Conservation (phyloP, 2,329 filamentous ascomycete species). For the Trichothecium roseum region DNA sequence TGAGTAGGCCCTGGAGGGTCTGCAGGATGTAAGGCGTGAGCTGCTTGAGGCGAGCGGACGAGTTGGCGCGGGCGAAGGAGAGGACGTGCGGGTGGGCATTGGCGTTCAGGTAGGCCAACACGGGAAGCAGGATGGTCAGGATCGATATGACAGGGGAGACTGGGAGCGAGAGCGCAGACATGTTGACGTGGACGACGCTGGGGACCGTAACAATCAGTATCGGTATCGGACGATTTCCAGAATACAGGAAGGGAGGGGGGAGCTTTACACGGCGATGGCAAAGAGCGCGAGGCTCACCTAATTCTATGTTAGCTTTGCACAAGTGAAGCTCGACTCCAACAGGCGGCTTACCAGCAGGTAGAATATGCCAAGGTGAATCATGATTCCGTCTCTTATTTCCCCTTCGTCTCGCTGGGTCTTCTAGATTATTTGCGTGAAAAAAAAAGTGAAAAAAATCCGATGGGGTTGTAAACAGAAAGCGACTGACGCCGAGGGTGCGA, state of each 20-base stretch:
- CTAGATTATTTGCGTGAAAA: too few relatives aligned
- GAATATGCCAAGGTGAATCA: constrained; percentile 17
- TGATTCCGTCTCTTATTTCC: too few relatives aligned
- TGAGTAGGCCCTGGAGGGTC: constrained; percentile 28
- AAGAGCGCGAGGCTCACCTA: constrained; percentile 19
- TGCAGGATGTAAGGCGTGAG: constrained; percentile 25
- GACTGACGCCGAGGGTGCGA: too few relatives aligned
- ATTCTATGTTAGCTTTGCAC: neutral
- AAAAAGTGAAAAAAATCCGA: too few relatives aligned
- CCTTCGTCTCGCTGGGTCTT: too few relatives aligned
- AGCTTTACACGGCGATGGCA: constrained; percentile 18
- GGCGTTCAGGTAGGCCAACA: constrained; percentile 26
- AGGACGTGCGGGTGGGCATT: constrained; percentile 22
- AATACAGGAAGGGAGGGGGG: neutral
- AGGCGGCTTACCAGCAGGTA: constrained; percentile 18
- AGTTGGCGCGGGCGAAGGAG: constrained; percentile 11
- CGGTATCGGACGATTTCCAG: neutral
- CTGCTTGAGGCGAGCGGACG: constrained; percentile 7
- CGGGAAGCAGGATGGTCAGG: constrained; percentile 27
- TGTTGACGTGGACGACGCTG: constrained; percentile 29
- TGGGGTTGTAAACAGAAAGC: too few relatives aligned
- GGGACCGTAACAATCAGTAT: constrained; percentile 3
- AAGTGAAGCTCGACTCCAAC: neutral
- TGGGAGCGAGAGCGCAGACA: constrained; percentile 27
- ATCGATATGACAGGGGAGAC: constrained; percentile 24